These are phyloP conservation scores for Blastobotrys aristatus DNA, from an alignment of 1,139 yeast genomes.

Conservation along the genomic window DNA sequence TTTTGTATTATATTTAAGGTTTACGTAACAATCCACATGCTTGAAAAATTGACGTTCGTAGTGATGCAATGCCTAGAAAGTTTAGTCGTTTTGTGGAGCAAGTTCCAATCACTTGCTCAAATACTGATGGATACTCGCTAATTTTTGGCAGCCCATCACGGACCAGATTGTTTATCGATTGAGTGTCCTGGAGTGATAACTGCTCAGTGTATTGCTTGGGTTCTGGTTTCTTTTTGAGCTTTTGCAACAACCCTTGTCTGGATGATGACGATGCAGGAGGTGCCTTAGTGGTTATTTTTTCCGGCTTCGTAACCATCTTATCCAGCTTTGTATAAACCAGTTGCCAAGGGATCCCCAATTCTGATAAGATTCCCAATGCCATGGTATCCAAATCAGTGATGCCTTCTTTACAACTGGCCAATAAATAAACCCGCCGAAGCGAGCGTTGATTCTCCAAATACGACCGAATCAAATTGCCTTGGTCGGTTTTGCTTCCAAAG, in stretches of 20 bases:
- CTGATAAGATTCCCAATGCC: slow-evolving; percentile 48
- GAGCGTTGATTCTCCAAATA: slow-evolving; percentile 52
- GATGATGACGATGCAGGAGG: too few species aligned
- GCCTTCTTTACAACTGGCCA: slow-evolving; percentile 57
- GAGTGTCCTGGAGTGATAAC: slow-evolving; percentile 17
- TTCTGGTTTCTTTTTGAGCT: neutral
- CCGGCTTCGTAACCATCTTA: slow-evolving; percentile 28
- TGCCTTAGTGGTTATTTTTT: slow-evolving; percentile 2
- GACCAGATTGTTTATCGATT: slow-evolving; percentile 14
- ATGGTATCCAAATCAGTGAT: slow-evolving; percentile 50
- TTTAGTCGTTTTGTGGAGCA: slow-evolving; percentile 19
- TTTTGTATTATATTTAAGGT: slow-evolving; percentile 1
- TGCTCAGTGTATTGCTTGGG: slow-evolving; percentile 4
- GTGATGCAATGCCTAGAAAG: slow-evolving; percentile 25
- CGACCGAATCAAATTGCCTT: slow-evolving; percentile 62
- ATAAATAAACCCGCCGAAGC: slow-evolving; percentile 53
- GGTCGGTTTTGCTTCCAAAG: slow-evolving; percentile 50
- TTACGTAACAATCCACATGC: slow-evolving; percentile 16
- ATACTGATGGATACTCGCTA: slow-evolving; percentile 16
- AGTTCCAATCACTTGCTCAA: slow-evolving; percentile 26
- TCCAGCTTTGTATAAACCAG: slow-evolving; percentile 74
- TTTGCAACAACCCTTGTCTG: slow-evolving; percentile 2
- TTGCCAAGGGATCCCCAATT: slow-evolving; percentile 62
- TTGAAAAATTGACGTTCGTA: slow-evolving; percentile 26
- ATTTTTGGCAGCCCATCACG: slow-evolving; percentile 12